Evolutionary conservation across 73 alveolate genomes (phyloP), one percentile per base, ranked within the genome.

Genomic region (Symbiodinium natans): DNA sequence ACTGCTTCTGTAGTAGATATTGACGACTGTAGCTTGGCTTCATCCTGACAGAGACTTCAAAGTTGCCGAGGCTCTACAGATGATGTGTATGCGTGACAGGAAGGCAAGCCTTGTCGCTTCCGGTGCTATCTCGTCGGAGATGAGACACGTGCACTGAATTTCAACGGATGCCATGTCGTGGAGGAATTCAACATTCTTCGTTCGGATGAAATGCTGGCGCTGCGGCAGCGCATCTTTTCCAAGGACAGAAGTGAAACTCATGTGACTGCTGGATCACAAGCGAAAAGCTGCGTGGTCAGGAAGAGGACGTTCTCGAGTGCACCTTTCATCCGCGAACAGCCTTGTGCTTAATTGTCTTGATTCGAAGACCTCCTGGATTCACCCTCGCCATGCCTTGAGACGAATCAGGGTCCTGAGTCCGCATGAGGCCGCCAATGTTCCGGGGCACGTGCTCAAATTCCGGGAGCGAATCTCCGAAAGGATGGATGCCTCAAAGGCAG

Each of bases 251-350:
- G 59, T 46, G 13, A 46, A 46, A 46, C 13, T 46, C 31, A 0
- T n/a, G 42, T 33, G 68, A 33, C 33, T 7, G 71, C 38, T 38
- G 63, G 15, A 19, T 40, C 25, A 25, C 21, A 39, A 17, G 29
- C 38, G 48, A 75, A 33, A 7, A 10, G 27, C 13, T 38, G 25
- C 63, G 9, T 40, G 3, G 29, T 21, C 88, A 90, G 96, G 96
- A 41, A 29, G 96, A 90, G 40, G 96, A 90, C 38, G 88, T 38
- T 41, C 86, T 84, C 31, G 96, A 90, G 29, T 71, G 96, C 88
- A 90, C 96, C 77, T 90, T 90, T 77, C 96, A 90, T 31, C 88
- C 96, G 10, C 86, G 77, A 29, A 41, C 96, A 2, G 96, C 82
- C 40, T 3, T 31, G 15, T 3, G 2, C 96, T 88, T 31, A 42